Evolutionary conservation across 2,329 filamentous ascomycete species (phyloP).

Genomic region (Apiospora marii): DNA sequence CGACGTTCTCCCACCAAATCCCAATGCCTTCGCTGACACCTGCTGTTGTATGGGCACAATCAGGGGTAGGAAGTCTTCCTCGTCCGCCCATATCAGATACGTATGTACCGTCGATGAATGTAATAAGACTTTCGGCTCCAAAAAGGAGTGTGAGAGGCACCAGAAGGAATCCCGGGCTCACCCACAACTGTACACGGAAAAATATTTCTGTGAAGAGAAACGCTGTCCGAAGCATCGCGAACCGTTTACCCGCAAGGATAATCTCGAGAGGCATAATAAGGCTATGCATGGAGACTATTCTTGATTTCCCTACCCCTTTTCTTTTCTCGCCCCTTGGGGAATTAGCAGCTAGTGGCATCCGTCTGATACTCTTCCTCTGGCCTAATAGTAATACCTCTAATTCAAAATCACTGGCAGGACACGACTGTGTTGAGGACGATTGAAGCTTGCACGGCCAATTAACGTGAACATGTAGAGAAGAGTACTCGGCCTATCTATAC

Average conservation of each 20-base stretch:
- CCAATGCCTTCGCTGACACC: neutral
- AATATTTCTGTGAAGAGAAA: slow-evolving; percentile 14
- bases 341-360: neutral
- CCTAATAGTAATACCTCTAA: neutral
- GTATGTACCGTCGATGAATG: neutral
- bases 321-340: neutral
- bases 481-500: neutral
- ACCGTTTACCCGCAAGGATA: slow-evolving; percentile 23
- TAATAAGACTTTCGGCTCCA: slow-evolving; percentile 13
- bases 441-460: neutral
- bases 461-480: slow-evolving; percentile 7
- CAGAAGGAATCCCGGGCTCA: slow-evolving; percentile 13
- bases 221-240: slow-evolving; percentile 4
- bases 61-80: neutral
- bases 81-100: neutral
- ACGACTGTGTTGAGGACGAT: neutral
- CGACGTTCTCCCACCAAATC: neutral
- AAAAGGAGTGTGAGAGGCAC: slow-evolving; percentile 25
- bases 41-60: neutral
- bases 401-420: neutral
- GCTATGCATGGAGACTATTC: slow-evolving; percentile 19
- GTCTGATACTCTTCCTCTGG: neutral
- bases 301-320: neutral
- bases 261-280: slow-evolving; percentile 23
- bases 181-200: neutral